phyloP scores from a whole-genome alignment of 1,284 basidiomycete species.

The Ustilago cynodontis region DNA sequence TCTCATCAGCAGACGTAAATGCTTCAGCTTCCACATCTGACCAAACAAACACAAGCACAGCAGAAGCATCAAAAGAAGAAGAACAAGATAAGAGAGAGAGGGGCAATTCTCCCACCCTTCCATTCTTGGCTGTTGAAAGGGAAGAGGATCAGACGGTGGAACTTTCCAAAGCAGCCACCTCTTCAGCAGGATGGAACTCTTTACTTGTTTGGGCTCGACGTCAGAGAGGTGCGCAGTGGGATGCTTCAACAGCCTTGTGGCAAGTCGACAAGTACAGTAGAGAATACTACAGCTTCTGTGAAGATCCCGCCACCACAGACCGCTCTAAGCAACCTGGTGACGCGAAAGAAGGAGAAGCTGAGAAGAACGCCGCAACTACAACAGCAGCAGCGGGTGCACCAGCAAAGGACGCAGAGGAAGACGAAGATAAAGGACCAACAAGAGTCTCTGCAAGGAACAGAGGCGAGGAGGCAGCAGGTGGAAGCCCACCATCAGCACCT shows the following conservation, averaged over 20 bases:
- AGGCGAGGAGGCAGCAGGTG: conserved; percentile 11
- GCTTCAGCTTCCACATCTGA: background rate
- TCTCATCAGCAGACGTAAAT: background rate
- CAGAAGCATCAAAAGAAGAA: conserved; percentile 2
- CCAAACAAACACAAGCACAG: background rate
- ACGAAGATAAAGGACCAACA: conserved; percentile 32
- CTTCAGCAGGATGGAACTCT: conserved; percentile 62
- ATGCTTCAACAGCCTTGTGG: conserved; percentile 51
- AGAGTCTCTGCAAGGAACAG: conserved; percentile 20
- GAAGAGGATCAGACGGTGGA: conserved; percentile 32
- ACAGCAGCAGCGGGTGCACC: background rate
- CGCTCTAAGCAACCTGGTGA: conserved; percentile 21
- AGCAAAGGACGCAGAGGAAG: conserved; percentile 1
- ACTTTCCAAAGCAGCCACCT: conserved; percentile 52
- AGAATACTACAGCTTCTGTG: conserved; percentile 53
- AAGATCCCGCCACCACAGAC: conserved; percentile 30
- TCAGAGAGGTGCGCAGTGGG: conserved; percentile 63
- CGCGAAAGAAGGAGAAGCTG: background rate
- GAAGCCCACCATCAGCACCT: conserved; percentile 23
- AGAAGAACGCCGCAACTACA: background rate
- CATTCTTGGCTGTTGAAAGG: conserved; percentile 29
- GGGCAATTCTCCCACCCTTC: conserved; percentile 41
- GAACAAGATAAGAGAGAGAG: conserved; percentile 17
- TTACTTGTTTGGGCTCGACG: conserved; percentile 59
- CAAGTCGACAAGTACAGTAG: conserved; percentile 50